Evolutionary conservation across 2,329 filamentous ascomycete species (phyloP).

Genomic region (Rachicladosporium sp.): DNA sequence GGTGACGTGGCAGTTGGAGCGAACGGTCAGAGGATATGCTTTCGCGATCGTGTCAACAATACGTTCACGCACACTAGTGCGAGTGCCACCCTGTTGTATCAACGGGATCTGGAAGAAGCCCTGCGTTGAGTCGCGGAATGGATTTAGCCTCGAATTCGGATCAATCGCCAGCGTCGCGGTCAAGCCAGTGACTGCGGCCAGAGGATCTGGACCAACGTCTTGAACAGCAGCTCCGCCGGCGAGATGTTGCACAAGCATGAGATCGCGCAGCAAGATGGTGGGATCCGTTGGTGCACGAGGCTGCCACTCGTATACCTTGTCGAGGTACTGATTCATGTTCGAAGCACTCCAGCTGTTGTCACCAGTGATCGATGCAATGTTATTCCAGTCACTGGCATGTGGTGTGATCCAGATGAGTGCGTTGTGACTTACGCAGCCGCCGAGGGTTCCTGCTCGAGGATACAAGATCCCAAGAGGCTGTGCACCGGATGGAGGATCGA

Average conservation of each 20-base stretch:
- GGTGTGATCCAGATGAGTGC: slow-evolving; percentile 49
- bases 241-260: too few species aligned
- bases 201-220: too few species aligned
- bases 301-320: slow-evolving; percentile 14
- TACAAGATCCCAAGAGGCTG: slow-evolving; percentile 44
- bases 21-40: slow-evolving; percentile 43
- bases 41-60: slow-evolving; percentile 38
- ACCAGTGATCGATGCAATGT: slow-evolving; percentile 46
- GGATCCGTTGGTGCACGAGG: too few species aligned
- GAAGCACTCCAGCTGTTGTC: slow-evolving; percentile 45
- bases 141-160: too few species aligned
- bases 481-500: slow-evolving; percentile 41
- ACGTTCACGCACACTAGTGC: slow-evolving; percentile 42
- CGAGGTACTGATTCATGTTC: slow-evolving; percentile 48
- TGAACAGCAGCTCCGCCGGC: too few species aligned
- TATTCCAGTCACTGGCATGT: slow-evolving; percentile 46
- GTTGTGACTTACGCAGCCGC: slow-evolving; percentile 50
- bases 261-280: too few species aligned
- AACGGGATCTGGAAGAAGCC: slow-evolving; percentile 49
- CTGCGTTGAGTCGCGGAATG: slow-evolving; percentile 28
- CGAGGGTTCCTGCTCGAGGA: slow-evolving; percentile 44
- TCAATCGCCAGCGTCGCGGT: too few species aligned
- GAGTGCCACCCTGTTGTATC: slow-evolving; percentile 33
- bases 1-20: slow-evolving; percentile 51
- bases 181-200: too few species aligned